Evolutionary conservation across 352 stramenopile species (phyloP).

Genomic region (Phytopythium kandeliae): DNA sequence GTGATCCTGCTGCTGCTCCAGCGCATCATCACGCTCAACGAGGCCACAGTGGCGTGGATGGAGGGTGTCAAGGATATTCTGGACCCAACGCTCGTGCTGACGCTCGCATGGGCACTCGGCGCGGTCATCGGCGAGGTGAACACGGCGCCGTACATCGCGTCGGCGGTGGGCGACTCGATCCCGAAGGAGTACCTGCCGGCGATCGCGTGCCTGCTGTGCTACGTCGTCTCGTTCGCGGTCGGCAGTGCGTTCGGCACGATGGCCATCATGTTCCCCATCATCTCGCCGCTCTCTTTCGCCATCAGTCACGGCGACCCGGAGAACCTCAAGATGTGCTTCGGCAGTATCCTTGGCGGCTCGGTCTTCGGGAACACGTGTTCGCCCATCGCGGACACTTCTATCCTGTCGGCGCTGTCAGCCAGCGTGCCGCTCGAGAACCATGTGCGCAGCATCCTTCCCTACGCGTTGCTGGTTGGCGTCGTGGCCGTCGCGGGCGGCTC

Average conservation of each 20-base stretch:
- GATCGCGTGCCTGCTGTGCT: constrained; percentile 82
- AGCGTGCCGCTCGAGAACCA: constrained; percentile 79
- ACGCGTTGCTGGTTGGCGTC: constrained; percentile 63
- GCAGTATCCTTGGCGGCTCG: constrained; percentile 80
- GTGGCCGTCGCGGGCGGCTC: constrained; percentile 65
- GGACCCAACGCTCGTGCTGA: constrained; percentile 85
- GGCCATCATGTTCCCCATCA: constrained; percentile 92
- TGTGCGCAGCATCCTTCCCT: constrained; percentile 80
- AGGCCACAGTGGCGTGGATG: constrained; percentile 87
- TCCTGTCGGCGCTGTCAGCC: constrained; percentile 78
- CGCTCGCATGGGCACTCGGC: constrained; percentile 87
- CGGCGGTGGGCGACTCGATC: constrained; percentile 69
- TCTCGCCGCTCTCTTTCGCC: constrained; percentile 77
- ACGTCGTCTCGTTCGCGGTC: constrained; percentile 88
- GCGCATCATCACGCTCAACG: constrained; percentile 81
- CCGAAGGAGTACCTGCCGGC: constrained; percentile 72
- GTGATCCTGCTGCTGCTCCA: constrained; percentile 69
- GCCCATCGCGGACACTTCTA: constrained; percentile 92
- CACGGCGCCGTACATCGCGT: constrained; percentile 77
- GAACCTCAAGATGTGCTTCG: constrained; percentile 86
- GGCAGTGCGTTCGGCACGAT: constrained; percentile 89
- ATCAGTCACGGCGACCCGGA: constrained; percentile 72
- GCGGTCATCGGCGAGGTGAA: constrained; percentile 83
- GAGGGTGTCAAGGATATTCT: constrained; percentile 91
- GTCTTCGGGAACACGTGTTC: constrained; percentile 88